Conservation (phyloP, 192 early-diverging fungal species). For the Umbelopsis sp. region DNA sequence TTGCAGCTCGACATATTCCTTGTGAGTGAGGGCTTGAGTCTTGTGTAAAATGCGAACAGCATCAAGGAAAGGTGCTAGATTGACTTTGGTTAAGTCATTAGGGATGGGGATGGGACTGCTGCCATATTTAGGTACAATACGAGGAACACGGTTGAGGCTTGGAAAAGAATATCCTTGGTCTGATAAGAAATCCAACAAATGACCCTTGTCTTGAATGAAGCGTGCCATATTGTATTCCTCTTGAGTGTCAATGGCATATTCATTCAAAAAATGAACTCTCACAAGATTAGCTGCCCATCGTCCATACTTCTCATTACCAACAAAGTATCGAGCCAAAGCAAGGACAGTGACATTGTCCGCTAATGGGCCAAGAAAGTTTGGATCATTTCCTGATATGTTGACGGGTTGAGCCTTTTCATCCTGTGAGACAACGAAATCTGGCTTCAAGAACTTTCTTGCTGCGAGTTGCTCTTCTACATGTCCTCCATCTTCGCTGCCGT, state of each 20-base stretch:
- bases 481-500: neutral
- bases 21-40: conserved; percentile 54
- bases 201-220: conserved; percentile 45
- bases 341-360: conserved; percentile 58
- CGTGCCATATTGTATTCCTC: conserved; percentile 46
- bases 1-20: conserved; percentile 57
- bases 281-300: conserved; percentile 57
- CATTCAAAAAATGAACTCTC: conserved; percentile 49
- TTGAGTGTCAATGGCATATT: conserved; percentile 46
- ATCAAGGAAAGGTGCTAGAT: conserved; percentile 54
- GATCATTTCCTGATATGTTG: neutral
- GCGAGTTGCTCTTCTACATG: neutral
- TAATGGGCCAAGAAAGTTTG: conserved; percentile 28
- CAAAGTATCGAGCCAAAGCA: conserved; percentile 54
- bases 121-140: conserved; percentile 44
- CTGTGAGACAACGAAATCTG: conserved; percentile 6
- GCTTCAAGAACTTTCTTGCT: conserved; percentile 12
- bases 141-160: conserved; percentile 49
- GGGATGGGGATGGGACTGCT: conserved; percentile 34
- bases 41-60: conserved; percentile 52
- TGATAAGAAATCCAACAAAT: conserved; percentile 45
- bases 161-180: conserved; percentile 69
- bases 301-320: conserved; percentile 52
- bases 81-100: conserved; percentile 48
- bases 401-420: neutral